These are phyloP conservation scores for Wolfiporia cocos DNA, from an alignment of 1,284 basidiomycete genomes.

Conservation along the genomic window DNA sequence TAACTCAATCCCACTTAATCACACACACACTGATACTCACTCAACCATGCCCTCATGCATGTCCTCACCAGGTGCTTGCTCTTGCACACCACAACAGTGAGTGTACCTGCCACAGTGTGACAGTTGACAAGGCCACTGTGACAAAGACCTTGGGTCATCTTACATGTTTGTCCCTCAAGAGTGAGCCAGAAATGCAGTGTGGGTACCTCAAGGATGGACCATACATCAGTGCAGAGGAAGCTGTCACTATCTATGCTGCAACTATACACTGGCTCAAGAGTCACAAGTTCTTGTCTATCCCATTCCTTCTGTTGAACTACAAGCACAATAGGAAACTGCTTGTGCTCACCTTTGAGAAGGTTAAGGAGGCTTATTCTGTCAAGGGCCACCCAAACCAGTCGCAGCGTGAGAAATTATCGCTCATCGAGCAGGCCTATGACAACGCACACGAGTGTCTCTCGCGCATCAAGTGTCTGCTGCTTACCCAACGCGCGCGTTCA, in stretches of 20 bases:
- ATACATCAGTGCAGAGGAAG: constrained; percentile 95
- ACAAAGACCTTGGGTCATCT: constrained; percentile 93
- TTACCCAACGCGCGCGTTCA: constrained; percentile 97
- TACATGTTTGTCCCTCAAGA: constrained; percentile 92
- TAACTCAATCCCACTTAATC: too few relatives aligned
- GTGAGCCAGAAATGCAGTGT: constrained; percentile 96
- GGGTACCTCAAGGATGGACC: constrained; percentile 97
- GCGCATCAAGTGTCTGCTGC: constrained; percentile 90
- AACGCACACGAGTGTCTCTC: constrained; percentile 92
- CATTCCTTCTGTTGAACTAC: constrained; percentile 96
- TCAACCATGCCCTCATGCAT: too few relatives aligned
- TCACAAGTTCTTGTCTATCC: constrained; percentile 94
- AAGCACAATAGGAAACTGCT: constrained; percentile 97
- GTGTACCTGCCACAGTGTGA: constrained; percentile 93
- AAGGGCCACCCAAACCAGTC: constrained; percentile 95
- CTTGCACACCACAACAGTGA: constrained; percentile 93
- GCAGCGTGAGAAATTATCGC: constrained; percentile 91
- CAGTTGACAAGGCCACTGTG: constrained; percentile 98
- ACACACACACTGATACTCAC: too few relatives aligned
- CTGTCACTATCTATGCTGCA: constrained; percentile 94
- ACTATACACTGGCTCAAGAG: constrained; percentile 98
- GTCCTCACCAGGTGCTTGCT: too few relatives aligned
- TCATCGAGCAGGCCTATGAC: constrained; percentile 96
- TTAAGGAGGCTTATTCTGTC: constrained; percentile 98
- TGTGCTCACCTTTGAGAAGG: constrained; percentile 90